A percentile compares a stretch with the other conserved stretches of the same genome.
These are phyloP conservation scores for Toxoplasma gondii DNA, from an alignment of 169 alveolate genomes.

Conservation along the genomic window DNA sequence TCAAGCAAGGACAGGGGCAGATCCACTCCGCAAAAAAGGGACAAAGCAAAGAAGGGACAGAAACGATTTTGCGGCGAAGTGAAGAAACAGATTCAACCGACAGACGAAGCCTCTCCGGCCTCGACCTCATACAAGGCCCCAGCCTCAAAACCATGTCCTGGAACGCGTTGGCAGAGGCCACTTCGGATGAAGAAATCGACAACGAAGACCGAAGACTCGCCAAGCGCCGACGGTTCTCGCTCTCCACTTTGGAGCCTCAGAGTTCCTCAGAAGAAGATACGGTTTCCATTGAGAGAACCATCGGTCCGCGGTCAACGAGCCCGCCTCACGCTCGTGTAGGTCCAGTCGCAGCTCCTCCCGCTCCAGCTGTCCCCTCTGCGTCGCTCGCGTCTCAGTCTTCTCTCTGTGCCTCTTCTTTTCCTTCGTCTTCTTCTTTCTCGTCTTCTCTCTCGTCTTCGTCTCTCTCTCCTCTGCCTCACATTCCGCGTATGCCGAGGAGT, in stretches of 20 bases:
- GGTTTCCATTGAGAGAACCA: neutral
- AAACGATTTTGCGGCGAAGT: neutral
- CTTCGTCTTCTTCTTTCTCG: neutral
- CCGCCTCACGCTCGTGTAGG: neutral
- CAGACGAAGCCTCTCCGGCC: neutral
- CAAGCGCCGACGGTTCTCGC: neutral
- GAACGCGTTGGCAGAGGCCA: neutral
- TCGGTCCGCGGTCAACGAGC: neutral
- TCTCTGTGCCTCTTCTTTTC: neutral
- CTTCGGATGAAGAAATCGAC: neutral
- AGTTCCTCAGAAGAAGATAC: neutral
- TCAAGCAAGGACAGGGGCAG: neutral
- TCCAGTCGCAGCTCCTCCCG: neutral
- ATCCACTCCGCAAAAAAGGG: too few species aligned
- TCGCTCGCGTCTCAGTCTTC: neutral
- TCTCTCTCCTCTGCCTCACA: neutral
- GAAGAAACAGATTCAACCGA: neutral
- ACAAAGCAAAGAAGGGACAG: too few species aligned
- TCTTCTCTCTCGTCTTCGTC: neutral
- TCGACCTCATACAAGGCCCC: too few species aligned
- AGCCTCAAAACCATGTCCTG: neutral
- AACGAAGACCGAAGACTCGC: neutral
- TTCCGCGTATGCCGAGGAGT: neutral
- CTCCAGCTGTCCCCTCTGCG: neutral
- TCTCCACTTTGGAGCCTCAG: neutral